Conservation (phyloP, 306 rosid species). For the Malus sylvestris region DNA sequence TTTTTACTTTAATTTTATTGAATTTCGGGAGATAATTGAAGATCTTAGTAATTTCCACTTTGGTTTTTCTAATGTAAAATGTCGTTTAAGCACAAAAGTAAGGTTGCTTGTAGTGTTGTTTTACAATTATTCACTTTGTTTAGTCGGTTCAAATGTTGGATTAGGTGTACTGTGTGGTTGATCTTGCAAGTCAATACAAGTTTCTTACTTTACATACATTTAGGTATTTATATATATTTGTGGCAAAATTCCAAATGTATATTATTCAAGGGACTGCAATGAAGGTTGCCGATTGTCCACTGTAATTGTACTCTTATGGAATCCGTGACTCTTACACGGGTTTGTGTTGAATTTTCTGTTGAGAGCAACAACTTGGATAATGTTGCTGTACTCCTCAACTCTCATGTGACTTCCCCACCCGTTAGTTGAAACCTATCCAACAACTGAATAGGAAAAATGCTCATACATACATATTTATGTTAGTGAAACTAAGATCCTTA, state of each 20-base stretch:
- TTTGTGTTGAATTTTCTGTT: conserved; percentile 44
- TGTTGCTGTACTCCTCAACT: conserved; percentile 22
- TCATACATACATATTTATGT: not conserved
- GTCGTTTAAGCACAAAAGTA: conserved; percentile 3
- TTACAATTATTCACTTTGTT: conserved; percentile 3
- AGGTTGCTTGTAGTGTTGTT: conserved; percentile 15
- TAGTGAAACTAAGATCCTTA: conserved; percentile 1
- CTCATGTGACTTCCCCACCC: conserved; percentile 47
- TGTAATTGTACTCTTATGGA: conserved; percentile 29
- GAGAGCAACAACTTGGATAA: conserved; percentile 30
- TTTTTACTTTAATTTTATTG: not conserved
- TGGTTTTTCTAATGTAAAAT: conserved; percentile 5
- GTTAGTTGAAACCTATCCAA: conserved; percentile 16
- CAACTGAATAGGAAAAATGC: conserved; percentile 8
- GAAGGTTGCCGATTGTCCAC: conserved; percentile 23
- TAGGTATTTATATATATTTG: not conserved
- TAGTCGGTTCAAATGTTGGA: conserved; percentile 3
- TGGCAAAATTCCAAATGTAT: not conserved
- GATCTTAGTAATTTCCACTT: conserved; percentile 5
- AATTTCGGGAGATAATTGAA: not conserved
- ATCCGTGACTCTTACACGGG: conserved; percentile 46
- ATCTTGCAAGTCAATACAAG: not conserved
- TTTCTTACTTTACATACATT: conserved; percentile 1
- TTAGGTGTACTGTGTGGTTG: conserved; percentile 18
- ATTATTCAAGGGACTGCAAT: conserved; percentile 31